Percentiles rank a stretch among this genome's conserved stretches.
These are phyloP conservation scores for Phaeolepiota aurea DNA, from an alignment of 768 basidiomycete species.

Conservation along the genomic window DNA sequence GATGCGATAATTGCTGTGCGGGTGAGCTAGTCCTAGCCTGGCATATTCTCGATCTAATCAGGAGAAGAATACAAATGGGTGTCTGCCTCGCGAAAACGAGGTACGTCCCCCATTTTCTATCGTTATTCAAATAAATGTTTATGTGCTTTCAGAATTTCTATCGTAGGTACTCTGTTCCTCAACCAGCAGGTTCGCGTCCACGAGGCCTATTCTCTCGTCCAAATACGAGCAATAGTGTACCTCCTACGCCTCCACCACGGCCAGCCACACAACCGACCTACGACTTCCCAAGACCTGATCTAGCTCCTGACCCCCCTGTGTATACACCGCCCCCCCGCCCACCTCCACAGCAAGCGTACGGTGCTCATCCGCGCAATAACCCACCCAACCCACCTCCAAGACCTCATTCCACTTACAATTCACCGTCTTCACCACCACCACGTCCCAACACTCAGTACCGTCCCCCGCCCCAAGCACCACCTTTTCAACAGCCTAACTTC, in stretches of 20 bases:
- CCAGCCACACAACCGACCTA: conserved; percentile 17
- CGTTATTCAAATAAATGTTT: too few relatives aligned
- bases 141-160: conserved; percentile 60
- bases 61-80: conserved; percentile 49
- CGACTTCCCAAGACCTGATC: conserved; percentile 56
- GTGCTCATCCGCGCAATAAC: conserved; percentile 8
- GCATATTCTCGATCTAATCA: background rate
- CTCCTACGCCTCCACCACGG: conserved; percentile 26
- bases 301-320: conserved; percentile 36
- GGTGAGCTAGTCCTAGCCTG: conserved; percentile 27
- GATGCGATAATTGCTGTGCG: conserved; percentile 47
- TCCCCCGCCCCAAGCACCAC: conserved; percentile 1
- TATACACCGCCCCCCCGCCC: conserved; percentile 7
- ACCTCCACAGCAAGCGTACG: conserved; percentile 9
- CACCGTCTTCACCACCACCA: conserved; percentile 14
- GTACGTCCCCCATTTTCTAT: too few relatives aligned
- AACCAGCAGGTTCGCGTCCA: conserved; percentile 19
- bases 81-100: conserved; percentile 52
- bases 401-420: conserved; percentile 7
- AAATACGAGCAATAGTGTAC: conserved; percentile 16
- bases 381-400: conserved; percentile 8
- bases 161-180: conserved; percentile 55
- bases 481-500: background rate
- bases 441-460: conserved; percentile 12
- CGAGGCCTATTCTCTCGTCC: conserved; percentile 42